A percentile compares a stretch with the other conserved stretches of the same genome.
These are phyloP conservation scores for Globisporangium recalcitrans DNA, from an alignment of 352 stramenopile species.

Conservation along the genomic window DNA sequence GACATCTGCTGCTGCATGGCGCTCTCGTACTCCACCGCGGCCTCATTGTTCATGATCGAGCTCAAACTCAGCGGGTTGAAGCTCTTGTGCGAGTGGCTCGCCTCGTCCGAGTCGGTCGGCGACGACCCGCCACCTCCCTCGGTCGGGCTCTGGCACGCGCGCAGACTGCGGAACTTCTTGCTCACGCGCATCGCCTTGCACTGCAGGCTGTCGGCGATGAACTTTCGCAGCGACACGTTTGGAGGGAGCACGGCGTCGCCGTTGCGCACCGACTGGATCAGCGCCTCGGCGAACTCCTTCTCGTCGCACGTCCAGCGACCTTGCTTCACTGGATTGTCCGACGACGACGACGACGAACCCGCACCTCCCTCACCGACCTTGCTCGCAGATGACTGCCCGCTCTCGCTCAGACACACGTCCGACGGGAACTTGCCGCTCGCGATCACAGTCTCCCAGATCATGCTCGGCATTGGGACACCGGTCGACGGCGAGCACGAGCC, in stretches of 20 bases:
- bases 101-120: slow-evolving; percentile 13
- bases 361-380: slow-evolving; percentile 14
- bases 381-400: slow-evolving; percentile 20
- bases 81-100: slow-evolving; percentile 15
- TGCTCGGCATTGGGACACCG: slow-evolving; percentile 19
- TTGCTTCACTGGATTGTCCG: slow-evolving; percentile 33
- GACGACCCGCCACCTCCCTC: slow-evolving; percentile 6
- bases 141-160: slow-evolving; percentile 21
- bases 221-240: slow-evolving; percentile 53
- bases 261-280: slow-evolving; percentile 49
- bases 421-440: slow-evolving; percentile 50
- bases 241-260: slow-evolving; percentile 39
- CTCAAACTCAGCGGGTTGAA: slow-evolving; percentile 69
- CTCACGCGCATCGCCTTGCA: slow-evolving; percentile 63
- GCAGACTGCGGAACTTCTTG: slow-evolving; percentile 57
- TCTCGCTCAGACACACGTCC: slow-evolving; percentile 56
- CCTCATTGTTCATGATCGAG: slow-evolving; percentile 75
- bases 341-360: background rate
- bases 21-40: slow-evolving; percentile 15
- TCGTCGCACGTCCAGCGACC: slow-evolving; percentile 52
- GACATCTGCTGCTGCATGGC: background rate
- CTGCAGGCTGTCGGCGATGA: slow-evolving; percentile 48
- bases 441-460: slow-evolving; percentile 67
- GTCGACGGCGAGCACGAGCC: background rate
- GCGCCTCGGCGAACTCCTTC: slow-evolving; percentile 46